Evolutionary conservation across 495 filamentous ascomycete species (phyloP).

Genomic region (Penicillium lividum): DNA sequence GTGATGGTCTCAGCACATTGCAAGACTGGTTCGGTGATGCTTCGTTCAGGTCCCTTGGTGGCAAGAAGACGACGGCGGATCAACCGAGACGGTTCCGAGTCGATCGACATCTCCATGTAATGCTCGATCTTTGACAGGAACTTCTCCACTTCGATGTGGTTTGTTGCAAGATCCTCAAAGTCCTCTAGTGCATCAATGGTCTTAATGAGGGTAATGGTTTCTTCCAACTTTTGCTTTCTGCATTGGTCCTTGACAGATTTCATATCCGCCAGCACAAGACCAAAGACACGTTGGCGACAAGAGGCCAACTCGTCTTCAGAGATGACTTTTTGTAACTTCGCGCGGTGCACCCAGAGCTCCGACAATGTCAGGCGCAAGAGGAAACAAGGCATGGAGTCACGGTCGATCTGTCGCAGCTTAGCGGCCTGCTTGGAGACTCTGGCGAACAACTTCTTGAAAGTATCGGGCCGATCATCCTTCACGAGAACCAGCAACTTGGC

Average conservation of each 20-base stretch:
- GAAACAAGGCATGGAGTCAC: constrained; percentile 44
- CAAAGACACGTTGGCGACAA: constrained; percentile 40
- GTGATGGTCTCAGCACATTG: constrained; percentile 40
- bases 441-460: constrained; percentile 41
- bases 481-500: constrained; percentile 40
- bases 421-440: constrained; percentile 36
- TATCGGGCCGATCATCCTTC: constrained; percentile 35
- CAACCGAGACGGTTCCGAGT: constrained; percentile 37
- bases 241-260: constrained; percentile 43
- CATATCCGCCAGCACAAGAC: constrained; percentile 38
- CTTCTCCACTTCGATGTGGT: constrained; percentile 41
- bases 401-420: constrained; percentile 39
- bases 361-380: constrained; percentile 42
- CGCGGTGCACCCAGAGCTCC: constrained; percentile 41
- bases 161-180: constrained; percentile 43
- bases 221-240: constrained; percentile 43
- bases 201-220: constrained; percentile 44
- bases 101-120: constrained; percentile 42
- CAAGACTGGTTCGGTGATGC: constrained; percentile 34
- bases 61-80: constrained; percentile 44
- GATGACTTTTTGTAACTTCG: constrained; percentile 31
- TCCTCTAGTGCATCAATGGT: constrained; percentile 47
- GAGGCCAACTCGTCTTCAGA: constrained; percentile 34
- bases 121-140: constrained; percentile 42
- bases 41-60: constrained; percentile 32